Percentiles rank a stretch among this genome's conserved stretches.
Evolutionary conservation across 108 stramenopile species (phyloP).

Genomic region (Conticribra weissflogii): DNA sequence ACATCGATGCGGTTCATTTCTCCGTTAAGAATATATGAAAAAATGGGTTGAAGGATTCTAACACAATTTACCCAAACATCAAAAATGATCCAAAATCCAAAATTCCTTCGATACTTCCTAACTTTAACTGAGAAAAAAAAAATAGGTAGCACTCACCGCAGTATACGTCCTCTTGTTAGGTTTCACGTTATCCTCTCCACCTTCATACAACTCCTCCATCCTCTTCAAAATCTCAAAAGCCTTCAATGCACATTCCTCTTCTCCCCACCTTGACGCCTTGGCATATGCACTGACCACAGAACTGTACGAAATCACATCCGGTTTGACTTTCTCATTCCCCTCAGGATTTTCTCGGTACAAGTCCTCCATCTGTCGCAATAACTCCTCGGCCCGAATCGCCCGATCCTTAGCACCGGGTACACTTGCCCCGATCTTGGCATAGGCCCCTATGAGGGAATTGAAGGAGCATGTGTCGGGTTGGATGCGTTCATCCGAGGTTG

Average conservation of each 20-base stretch:
- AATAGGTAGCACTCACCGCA: conserved; percentile 3
- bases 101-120: no score
- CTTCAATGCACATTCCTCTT: conserved; percentile 25
- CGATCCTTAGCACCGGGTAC: conserved; percentile 12
- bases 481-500: conserved; percentile 22
- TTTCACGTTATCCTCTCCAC: conserved; percentile 22
- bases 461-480: conserved; percentile 72
- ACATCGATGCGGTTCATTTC: no score
- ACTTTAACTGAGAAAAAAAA: not conserved
- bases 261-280: conserved; percentile 44
- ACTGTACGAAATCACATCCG: conserved; percentile 61
- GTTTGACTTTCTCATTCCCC: conserved; percentile 45
- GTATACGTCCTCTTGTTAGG: conserved; percentile 36
- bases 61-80: no score
- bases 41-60: no score
- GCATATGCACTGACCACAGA: conserved; percentile 75
- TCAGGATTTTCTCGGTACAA: conserved; percentile 45
- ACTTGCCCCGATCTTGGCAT: conserved; percentile 48
- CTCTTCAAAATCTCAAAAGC: conserved; percentile 40
- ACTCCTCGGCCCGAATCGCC: conserved; percentile 56
- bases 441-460: conserved; percentile 62
- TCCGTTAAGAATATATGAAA: no score
- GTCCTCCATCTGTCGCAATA: conserved; percentile 60
- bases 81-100: not conserved
- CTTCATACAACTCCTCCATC: conserved; percentile 32